Base-by-base conservation (phyloP, 768 basidiomycete genomes). In the Mycena rosella region DNA sequence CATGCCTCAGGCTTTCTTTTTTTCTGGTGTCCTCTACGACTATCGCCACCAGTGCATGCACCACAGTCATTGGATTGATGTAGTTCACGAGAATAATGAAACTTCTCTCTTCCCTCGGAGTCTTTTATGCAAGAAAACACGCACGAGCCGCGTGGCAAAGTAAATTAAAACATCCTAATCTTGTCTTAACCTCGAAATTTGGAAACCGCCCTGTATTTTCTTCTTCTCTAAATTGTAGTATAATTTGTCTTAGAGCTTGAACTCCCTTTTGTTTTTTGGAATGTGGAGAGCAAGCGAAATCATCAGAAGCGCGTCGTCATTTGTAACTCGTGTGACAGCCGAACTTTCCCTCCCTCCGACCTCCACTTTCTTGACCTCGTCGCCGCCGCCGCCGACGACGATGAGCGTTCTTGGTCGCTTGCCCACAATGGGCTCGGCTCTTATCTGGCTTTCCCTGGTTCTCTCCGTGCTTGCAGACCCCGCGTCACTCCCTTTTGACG, bases 401-500 rank as follows among this genome's bases (percentile, higher is more conserved):
- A 78, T 76, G 78, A 58, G 65, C 60, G 48, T 74, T 63, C 54
- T 55, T 40, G 63, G 63, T 20, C 34, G 70, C 36, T 56, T 70
- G 17, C 62, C 56, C 42, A 67, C 58, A 24, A 44, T 66, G 59
- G 26, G 34, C 54, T 5, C 60, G 32, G 55, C 73, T 47, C 63
- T 79, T 34, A 38, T 80, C 18, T n/a, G n/a, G n/a, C 69, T 80
- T 27, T 69, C 74, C 32, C 64, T 77, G 26, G 69, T 76, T 26
- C 53, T 63, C 61, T 73, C 76, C 42, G 74, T 73, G 7, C 65
- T 78, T 53, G 81, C 89, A 18, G 88, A 89, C 73, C 91, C 92
- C 3, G 88, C 90, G 27, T 83, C 84, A 0, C 78, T 92, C 18
- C 81, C 81, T 49, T 94, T 89, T 76, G 73, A 78, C n/a, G 91